A percentile compares a stretch with the other conserved stretches of the same genome.
These are phyloP conservation scores for Sphaerobolus stellatus DNA, from an alignment of 1,284 basidiomycete species.

Conservation along the genomic window DNA sequence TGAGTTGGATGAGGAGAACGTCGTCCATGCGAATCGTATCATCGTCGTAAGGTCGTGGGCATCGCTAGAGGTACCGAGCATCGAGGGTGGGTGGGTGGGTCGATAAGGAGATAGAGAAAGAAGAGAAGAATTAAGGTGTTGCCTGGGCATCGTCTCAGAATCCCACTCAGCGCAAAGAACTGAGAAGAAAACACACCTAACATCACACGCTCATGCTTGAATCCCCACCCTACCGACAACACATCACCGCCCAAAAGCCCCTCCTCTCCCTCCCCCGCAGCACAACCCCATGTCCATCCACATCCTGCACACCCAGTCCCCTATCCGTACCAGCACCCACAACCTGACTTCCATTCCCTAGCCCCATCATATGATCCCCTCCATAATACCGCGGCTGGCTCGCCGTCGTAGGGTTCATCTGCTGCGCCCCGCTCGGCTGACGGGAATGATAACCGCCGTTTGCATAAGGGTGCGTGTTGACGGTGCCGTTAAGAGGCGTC, in stretches of 20 bases:
- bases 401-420: conserved; percentile 50
- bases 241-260: conserved; percentile 49
- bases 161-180: too few species aligned
- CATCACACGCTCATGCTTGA: not conserved
- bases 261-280: conserved; percentile 28
- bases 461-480: not conserved
- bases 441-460: not conserved
- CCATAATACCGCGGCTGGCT: conserved; percentile 47
- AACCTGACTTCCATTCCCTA: conserved; percentile 49
- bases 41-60: too few species aligned
- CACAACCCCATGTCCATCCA: conserved; percentile 42
- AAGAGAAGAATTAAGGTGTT: too few species aligned
- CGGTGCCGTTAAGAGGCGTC: not conserved
- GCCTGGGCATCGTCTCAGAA: too few species aligned
- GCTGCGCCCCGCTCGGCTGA: not conserved
- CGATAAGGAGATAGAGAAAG: too few species aligned
- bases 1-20: too few species aligned
- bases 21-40: too few species aligned
- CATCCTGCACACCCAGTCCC: conserved; percentile 45
- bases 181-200: not conserved
- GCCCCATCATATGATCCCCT: too few species aligned
- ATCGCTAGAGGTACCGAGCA: too few species aligned
- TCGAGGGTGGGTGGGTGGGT: not conserved
- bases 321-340: conserved; percentile 59
- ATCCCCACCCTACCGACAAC: conserved; percentile 40